Evolutionary conservation across 2,329 filamentous ascomycete species (phyloP).

Genomic region (Fusarium vanettenii): DNA sequence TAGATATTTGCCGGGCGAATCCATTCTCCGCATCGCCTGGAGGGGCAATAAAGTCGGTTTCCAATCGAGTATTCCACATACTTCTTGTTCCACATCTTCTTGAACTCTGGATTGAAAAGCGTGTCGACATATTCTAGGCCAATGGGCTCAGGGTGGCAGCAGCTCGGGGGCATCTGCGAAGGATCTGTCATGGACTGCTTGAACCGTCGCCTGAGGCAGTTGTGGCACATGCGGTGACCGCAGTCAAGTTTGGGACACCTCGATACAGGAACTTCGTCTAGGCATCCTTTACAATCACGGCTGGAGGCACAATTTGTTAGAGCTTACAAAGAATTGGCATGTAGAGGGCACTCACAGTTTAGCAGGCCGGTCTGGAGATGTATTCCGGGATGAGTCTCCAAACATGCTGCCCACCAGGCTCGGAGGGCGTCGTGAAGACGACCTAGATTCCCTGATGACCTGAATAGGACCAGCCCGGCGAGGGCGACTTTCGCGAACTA

Average conservation of each 20-base stretch:
- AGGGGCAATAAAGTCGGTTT: constrained; percentile 83
- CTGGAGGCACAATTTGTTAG: constrained; percentile 54
- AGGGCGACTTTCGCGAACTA: constrained; percentile 37
- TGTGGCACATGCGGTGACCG: constrained; percentile 83
- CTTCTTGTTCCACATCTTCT: constrained; percentile 83
- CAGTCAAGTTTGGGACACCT: constrained; percentile 80
- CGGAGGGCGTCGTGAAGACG: constrained; percentile 41
- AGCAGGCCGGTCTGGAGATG: constrained; percentile 42
- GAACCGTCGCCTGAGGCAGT: constrained; percentile 81
- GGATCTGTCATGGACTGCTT: constrained; percentile 80
- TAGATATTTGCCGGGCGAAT: constrained; percentile 79
- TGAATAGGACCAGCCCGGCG: constrained; percentile 30
- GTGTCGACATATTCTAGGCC: constrained; percentile 80
- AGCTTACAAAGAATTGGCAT: neutral
- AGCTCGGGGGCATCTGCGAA: constrained; percentile 85
- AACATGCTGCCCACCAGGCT: constrained; percentile 45
- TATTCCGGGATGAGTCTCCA: constrained; percentile 40
- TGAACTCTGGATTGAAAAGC: constrained; percentile 80
- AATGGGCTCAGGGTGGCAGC: constrained; percentile 80
- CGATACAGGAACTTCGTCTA: constrained; percentile 72
- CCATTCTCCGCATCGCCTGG: constrained; percentile 79
- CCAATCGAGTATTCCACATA: constrained; percentile 80
- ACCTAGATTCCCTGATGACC: constrained; percentile 37
- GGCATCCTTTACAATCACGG: constrained; percentile 78
- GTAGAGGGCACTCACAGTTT: constrained; percentile 38